phyloP scores from a whole-genome alignment of 1,284 basidiomycete genomes.

The Cryptococcus sp. region DNA sequence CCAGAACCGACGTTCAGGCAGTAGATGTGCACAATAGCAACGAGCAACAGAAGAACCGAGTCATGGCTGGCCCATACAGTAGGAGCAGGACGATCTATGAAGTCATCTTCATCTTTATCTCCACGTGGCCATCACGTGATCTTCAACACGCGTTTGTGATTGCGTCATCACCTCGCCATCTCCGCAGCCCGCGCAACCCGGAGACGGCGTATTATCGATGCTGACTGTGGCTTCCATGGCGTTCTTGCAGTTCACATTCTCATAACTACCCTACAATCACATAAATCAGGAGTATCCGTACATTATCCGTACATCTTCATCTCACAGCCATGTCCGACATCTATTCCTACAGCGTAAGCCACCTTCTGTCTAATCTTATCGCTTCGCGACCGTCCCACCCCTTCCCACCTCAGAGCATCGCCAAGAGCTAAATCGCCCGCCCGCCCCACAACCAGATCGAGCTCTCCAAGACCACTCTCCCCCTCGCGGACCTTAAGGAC shows the following conservation, averaged over 20 bases:
- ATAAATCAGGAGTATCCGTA: background rate
- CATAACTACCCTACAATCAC: conserved; percentile 1
- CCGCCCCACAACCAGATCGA: conserved; percentile 32
- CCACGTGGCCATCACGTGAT: background rate
- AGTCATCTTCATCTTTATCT: too few relatives aligned
- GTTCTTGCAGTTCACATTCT: background rate
- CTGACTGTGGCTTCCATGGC: background rate
- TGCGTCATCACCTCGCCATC: background rate
- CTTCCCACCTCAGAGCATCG: background rate
- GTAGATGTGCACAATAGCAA: background rate
- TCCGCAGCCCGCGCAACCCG: background rate
- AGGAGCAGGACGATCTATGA: too few relatives aligned
- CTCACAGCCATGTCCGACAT: conserved; percentile 41
- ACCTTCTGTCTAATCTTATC: background rate
- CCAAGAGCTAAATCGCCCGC: background rate
- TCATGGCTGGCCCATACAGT: too few relatives aligned
- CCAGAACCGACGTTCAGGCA: background rate
- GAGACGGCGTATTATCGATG: background rate
- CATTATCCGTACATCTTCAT: background rate
- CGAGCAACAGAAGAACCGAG: too few relatives aligned
- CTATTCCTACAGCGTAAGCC: conserved; percentile 40
- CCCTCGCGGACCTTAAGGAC: conserved; percentile 42
- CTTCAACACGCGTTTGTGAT: background rate
- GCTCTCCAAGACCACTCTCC: conserved; percentile 35
- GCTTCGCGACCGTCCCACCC: background rate